Evolutionary conservation across 306 rosid species (phyloP).

Genomic region (Vicia sativa): DNA sequence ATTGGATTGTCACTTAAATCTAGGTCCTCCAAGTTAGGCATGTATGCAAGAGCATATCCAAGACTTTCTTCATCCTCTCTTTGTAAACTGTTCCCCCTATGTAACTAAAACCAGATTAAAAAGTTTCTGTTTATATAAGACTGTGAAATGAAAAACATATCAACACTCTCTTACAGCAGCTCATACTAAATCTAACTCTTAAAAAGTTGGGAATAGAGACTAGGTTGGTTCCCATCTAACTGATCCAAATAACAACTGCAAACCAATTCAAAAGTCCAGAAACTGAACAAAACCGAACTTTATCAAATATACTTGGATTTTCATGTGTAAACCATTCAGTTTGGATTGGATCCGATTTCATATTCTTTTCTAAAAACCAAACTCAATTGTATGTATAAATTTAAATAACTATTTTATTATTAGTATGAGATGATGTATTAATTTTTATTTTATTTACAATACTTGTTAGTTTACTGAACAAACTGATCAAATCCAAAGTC

Average conservation of each 20-base stretch:
- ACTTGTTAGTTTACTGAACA: not conserved
- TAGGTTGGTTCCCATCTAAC: not conserved
- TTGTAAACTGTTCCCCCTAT: slow-evolving; percentile 68
- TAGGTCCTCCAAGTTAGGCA: slow-evolving; percentile 83
- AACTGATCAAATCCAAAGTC: not conserved
- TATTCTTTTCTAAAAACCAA: not conserved
- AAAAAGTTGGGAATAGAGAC: slow-evolving; percentile 10
- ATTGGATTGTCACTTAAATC: slow-evolving; percentile 86
- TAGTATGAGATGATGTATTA: not conserved
- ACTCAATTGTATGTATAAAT: not conserved
- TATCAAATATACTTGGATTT: not conserved
- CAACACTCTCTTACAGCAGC: slow-evolving; percentile 31
- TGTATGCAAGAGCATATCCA: slow-evolving; percentile 60
- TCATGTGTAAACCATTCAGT: not conserved
- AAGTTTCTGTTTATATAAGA: slow-evolving; percentile 20
- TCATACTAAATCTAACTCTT: not conserved
- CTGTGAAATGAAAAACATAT: slow-evolving; percentile 28
- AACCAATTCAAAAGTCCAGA: not conserved
- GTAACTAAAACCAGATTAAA: slow-evolving; percentile 43
- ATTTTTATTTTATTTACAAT: not conserved
- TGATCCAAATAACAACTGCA: not conserved
- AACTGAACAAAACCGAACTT: not conserved
- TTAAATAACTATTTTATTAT: not conserved
- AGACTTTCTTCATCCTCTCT: slow-evolving; percentile 65
- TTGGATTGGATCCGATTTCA: not conserved